These are phyloP conservation scores for Camellia sinensis DNA, from an alignment of 148 eudicot genomes.

Conservation along the genomic window DNA sequence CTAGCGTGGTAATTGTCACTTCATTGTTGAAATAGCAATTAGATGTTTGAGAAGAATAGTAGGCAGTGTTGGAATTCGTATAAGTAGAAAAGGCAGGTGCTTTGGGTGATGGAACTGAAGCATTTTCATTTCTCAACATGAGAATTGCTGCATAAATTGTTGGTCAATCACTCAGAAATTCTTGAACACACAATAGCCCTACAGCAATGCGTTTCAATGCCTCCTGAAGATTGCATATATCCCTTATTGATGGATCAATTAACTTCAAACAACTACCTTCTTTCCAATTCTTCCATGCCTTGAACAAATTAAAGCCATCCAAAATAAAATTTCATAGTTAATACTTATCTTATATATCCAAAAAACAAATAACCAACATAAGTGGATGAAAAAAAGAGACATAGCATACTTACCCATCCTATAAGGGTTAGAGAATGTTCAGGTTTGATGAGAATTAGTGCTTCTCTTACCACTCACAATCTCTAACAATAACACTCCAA, in stretches of 20 bases:
- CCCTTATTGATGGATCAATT: background rate
- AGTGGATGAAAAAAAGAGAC: too few species aligned
- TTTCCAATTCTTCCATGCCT: slow-evolving; percentile 3
- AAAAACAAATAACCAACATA: background rate
- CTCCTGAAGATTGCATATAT: background rate
- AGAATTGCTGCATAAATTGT: background rate
- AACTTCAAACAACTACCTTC: background rate
- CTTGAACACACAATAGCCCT: background rate
- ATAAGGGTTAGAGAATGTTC: background rate
- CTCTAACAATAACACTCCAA: background rate
- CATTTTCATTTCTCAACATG: background rate
- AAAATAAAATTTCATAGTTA: background rate
- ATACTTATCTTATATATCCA: background rate
- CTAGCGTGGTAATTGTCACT: too few species aligned
- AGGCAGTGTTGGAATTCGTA: too few species aligned
- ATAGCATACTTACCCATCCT: background rate
- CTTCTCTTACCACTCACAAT: background rate
- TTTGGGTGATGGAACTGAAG: background rate
- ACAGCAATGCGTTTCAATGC: background rate
- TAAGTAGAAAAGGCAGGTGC: background rate
- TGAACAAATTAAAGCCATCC: background rate
- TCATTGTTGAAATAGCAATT: too few species aligned
- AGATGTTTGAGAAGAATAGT: too few species aligned
- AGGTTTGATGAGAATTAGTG: background rate
- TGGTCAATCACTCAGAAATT: background rate